Conservation (phyloP, 768 basidiomycete genomes). For the Collybia sordida region DNA sequence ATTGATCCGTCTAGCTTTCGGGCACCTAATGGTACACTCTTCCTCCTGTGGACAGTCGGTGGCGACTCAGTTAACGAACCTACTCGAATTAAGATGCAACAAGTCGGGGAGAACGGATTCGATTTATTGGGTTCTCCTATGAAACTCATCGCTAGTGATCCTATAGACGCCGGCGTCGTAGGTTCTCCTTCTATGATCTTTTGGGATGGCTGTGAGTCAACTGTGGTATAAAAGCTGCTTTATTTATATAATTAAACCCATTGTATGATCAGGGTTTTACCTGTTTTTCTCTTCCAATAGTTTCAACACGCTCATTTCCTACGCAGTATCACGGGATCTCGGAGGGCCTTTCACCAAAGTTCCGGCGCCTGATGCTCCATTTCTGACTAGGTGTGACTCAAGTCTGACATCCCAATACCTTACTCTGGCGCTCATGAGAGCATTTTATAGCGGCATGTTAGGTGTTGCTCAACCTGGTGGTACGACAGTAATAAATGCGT, state of each 20-base stretch:
- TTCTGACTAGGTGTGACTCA: slow-evolving; percentile 10
- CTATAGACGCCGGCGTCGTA: slow-evolving; percentile 24
- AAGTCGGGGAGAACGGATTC: slow-evolving; percentile 23
- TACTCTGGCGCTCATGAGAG: too few relatives aligned
- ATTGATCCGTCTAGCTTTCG: slow-evolving; percentile 26
- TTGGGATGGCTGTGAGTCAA: slow-evolving; percentile 9
- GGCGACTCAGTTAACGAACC: slow-evolving; percentile 27
- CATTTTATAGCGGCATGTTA: slow-evolving; percentile 13
- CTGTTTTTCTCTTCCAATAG: slow-evolving; percentile 28
- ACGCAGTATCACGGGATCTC: slow-evolving; percentile 24
- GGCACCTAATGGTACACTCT: slow-evolving; percentile 21
- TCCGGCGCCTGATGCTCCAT: slow-evolving; percentile 14
- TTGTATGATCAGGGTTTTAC: slow-evolving; percentile 19
- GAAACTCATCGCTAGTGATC: slow-evolving; percentile 22
- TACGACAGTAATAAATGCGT: slow-evolving; percentile 7
- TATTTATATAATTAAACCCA: too few relatives aligned
- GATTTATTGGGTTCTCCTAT: slow-evolving; percentile 17
- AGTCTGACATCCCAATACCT: background rate
- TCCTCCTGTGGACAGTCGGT: slow-evolving; percentile 29
- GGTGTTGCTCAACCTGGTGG: slow-evolving; percentile 18
- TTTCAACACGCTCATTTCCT: slow-evolving; percentile 22
- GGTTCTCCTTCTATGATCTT: slow-evolving; percentile 26
- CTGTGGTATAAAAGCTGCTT: too few relatives aligned
- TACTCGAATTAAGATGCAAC: slow-evolving; percentile 27
- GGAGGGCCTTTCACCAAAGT: slow-evolving; percentile 30